These are phyloP conservation scores for Volutella citrinella DNA, from an alignment of 2,329 filamentous ascomycete genomes.

Conservation along the genomic window DNA sequence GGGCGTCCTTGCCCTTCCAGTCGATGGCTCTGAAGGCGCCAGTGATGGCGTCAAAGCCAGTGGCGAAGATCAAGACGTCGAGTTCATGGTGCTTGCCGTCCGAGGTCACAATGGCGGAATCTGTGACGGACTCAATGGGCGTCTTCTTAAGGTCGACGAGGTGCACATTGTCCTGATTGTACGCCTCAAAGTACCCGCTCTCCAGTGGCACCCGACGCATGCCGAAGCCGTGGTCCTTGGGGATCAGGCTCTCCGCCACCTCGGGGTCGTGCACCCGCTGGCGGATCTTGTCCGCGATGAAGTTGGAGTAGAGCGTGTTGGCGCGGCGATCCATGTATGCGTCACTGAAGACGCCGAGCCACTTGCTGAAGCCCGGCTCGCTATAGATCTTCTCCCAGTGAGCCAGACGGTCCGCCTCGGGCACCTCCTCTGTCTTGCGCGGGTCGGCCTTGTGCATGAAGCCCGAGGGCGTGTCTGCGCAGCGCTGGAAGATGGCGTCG, in stretches of 20 bases:
- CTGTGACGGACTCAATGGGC: constrained; percentile 3
- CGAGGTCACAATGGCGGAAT: constrained; percentile 6
- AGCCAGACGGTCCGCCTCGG: constrained; percentile 4
- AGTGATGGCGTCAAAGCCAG: constrained; percentile 17
- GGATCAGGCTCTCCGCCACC: constrained; percentile 9
- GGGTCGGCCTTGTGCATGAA: constrained; percentile 16
- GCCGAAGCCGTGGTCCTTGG: constrained; percentile 14
- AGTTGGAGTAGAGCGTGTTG: constrained; percentile 14
- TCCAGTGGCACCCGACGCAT: constrained; percentile 14
- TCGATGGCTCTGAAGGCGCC: constrained; percentile 16
- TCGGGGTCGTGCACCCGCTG: constrained; percentile 6
- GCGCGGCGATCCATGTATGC: constrained; percentile 15
- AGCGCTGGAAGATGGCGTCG: constrained; percentile 11
- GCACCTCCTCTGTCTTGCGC: constrained; percentile 13
- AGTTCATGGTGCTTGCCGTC: constrained; percentile 11
- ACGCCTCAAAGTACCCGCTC: constrained; percentile 18
- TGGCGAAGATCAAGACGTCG: constrained; percentile 17
- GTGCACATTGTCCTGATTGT: constrained; percentile 15
- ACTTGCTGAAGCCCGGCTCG: constrained; percentile 13
- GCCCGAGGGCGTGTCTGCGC: constrained; percentile 6
- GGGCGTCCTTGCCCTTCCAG: constrained; percentile 9
- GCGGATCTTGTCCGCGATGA: constrained; percentile 15
- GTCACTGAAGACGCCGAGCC: constrained; percentile 15
- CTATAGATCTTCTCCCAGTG: constrained; percentile 15
- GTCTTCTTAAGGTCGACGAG: constrained; percentile 12